Conservation (phyloP, 1,284 basidiomycete genomes). For the Porodaedalea pini region DNA sequence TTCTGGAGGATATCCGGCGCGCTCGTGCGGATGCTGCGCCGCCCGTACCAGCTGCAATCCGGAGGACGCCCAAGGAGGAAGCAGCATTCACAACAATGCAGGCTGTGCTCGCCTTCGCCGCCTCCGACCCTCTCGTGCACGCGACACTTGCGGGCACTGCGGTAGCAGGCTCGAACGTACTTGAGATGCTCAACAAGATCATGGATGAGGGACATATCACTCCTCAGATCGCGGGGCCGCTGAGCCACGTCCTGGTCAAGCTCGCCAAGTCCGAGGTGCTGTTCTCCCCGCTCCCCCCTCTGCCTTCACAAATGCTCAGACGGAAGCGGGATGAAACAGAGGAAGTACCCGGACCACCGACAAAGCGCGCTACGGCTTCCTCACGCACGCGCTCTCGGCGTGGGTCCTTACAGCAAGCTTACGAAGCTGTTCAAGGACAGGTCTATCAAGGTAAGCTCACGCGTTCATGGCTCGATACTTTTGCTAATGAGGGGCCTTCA, state of each 20-base stretch:
- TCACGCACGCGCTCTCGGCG: slow-evolving; percentile 1
- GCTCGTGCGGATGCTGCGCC: slow-evolving; percentile 25
- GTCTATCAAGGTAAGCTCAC: slow-evolving; percentile 9
- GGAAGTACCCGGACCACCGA: slow-evolving; percentile 30
- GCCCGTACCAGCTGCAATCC: slow-evolving; percentile 12
- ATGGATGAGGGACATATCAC: slow-evolving; percentile 45
- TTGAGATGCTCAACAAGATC: slow-evolving; percentile 50
- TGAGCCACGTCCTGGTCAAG: slow-evolving; percentile 57
- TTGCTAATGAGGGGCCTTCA: not conserved
- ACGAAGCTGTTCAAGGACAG: slow-evolving; percentile 10
- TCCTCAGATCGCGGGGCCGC: slow-evolving; percentile 47
- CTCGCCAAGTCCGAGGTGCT: slow-evolving; percentile 60
- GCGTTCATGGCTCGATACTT: not conserved
- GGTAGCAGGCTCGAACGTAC: slow-evolving; percentile 50
- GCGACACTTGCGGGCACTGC: slow-evolving; percentile 30
- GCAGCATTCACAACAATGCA: slow-evolving; percentile 59
- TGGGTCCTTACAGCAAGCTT: slow-evolving; percentile 13
- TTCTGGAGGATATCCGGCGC: slow-evolving; percentile 64
- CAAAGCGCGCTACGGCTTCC: not conserved
- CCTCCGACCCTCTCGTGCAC: slow-evolving; percentile 52
- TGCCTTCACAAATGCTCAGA: slow-evolving; percentile 61
- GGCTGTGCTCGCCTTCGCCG: slow-evolving; percentile 53
- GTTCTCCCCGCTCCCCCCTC: slow-evolving; percentile 56
- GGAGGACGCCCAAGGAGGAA: slow-evolving; percentile 40
- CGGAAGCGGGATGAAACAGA: slow-evolving; percentile 61